Conservation (phyloP, 352 stramenopile genomes). For the Phytophthora sansomeana region DNA sequence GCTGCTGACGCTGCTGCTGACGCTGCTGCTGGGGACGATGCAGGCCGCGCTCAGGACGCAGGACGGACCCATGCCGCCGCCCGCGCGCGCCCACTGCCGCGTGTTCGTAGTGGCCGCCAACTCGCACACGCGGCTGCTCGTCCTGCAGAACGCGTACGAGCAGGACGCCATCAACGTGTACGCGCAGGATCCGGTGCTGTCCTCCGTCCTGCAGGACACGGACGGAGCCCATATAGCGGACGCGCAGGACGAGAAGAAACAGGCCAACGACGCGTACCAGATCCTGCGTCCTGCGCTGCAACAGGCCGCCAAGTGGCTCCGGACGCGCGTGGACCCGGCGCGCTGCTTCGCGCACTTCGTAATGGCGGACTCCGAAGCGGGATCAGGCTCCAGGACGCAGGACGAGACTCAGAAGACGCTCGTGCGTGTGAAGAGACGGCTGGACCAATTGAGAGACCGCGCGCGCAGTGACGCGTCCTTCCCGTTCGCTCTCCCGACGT, state of each 20-base stretch:
- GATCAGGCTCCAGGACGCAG: constrained; percentile 6
- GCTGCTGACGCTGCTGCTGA: constrained; percentile 4
- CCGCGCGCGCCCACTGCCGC: constrained; percentile 50
- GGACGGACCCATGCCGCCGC: constrained; percentile 26
- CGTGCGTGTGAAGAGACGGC: constrained; percentile 32
- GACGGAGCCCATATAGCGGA: neutral
- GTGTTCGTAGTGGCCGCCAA: constrained; percentile 58
- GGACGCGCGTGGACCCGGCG: constrained; percentile 46
- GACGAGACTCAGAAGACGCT: constrained; percentile 5
- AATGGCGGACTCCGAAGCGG: constrained; percentile 24
- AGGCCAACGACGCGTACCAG: constrained; percentile 47
- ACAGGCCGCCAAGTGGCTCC: constrained; percentile 49
- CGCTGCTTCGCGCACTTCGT: constrained; percentile 64
- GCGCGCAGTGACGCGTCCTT: constrained; percentile 53
- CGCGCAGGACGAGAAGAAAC: constrained; percentile 26
- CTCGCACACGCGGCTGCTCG: constrained; percentile 53
- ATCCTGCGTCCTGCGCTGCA: constrained; percentile 55
- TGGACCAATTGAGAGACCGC: constrained; percentile 41
- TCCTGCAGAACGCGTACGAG: constrained; percentile 61
- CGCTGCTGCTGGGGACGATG: constrained; percentile 9
- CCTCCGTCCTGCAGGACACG: constrained; percentile 31
- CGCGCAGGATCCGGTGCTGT: constrained; percentile 46
- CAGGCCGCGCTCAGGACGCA: constrained; percentile 9
- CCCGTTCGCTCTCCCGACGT: constrained; percentile 51
- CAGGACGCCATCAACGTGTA: constrained; percentile 56